Percentiles rank a stretch among this genome's conserved stretches.
Evolutionary conservation across 768 basidiomycete genomes (phyloP).

Genomic region (Crucibulum laeve): DNA sequence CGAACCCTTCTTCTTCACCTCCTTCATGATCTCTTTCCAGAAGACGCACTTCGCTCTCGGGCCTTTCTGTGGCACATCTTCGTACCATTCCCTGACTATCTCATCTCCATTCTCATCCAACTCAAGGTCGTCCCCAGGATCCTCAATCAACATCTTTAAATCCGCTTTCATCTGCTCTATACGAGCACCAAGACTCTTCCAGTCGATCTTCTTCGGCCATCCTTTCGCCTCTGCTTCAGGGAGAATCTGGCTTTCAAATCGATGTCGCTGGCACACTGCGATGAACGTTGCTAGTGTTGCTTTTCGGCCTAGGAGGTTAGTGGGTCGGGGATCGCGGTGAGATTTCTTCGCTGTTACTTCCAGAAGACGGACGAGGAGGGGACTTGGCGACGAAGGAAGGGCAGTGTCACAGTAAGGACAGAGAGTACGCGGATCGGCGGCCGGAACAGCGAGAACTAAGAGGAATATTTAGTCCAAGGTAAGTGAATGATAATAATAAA

Average conservation of each 20-base stretch:
- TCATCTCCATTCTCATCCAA: conserved; percentile 14
- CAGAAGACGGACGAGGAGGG: conserved; percentile 52
- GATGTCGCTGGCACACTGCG: conserved; percentile 71
- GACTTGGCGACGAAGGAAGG: conserved; percentile 60
- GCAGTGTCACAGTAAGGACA: conserved; percentile 81
- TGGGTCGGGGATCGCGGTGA: conserved; percentile 54
- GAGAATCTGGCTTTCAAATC: conserved; percentile 68
- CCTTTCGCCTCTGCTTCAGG: conserved; percentile 68
- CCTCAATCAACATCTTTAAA: conserved; percentile 49
- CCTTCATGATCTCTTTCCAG: conserved; percentile 63
- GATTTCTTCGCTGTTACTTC: conserved; percentile 50
- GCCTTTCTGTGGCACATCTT: conserved; percentile 15
- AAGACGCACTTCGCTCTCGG: conserved; percentile 46
- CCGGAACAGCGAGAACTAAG: conserved; percentile 47
- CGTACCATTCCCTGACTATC: conserved; percentile 17
- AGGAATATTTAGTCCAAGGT: conserved; percentile 1
- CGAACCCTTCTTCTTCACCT: conserved; percentile 61
- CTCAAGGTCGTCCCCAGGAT: conserved; percentile 27
- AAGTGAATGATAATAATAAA: background rate
- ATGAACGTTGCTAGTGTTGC: conserved; percentile 57
- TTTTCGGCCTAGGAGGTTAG: conserved; percentile 61
- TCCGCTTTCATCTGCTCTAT: conserved; percentile 44
- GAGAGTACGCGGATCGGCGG: conserved; percentile 58
- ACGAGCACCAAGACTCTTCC: conserved; percentile 47
- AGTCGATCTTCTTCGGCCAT: conserved; percentile 77